phyloP scores from a whole-genome alignment of 73 alveolate genomes.

The Paramecium pentaurelia region DNA sequence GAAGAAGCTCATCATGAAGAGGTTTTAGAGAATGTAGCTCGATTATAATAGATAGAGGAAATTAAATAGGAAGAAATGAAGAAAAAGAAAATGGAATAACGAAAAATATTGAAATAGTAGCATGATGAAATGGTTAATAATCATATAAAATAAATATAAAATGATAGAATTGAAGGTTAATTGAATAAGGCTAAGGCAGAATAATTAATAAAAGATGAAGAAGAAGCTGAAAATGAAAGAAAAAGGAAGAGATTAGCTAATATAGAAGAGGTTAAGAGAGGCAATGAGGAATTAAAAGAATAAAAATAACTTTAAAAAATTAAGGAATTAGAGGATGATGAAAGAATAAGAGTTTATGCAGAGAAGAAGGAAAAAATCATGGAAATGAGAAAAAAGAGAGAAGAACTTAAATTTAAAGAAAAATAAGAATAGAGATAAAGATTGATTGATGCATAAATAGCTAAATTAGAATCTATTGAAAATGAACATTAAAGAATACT shows the following conservation, averaged over 20 bases:
- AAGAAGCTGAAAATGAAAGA: slow-evolving; percentile 76
- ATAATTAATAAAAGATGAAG: slow-evolving; percentile 55
- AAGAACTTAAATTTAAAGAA: slow-evolving; percentile 75
- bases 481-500: slow-evolving; percentile 71
- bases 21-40: slow-evolving; percentile 31
- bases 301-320: slow-evolving; percentile 51
- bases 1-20: slow-evolving; percentile 49
- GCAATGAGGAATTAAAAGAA: slow-evolving; percentile 58
- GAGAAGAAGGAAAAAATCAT: slow-evolving; percentile 77
- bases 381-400: slow-evolving; percentile 75
- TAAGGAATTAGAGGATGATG: slow-evolving; percentile 85
- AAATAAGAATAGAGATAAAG: slow-evolving; percentile 75
- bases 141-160: slow-evolving; percentile 75
- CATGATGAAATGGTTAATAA: slow-evolving; percentile 75
- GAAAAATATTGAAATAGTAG: slow-evolving; percentile 70
- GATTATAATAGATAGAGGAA: slow-evolving; percentile 70
- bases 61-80: slow-evolving; percentile 76
- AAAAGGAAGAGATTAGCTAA: slow-evolving; percentile 71
- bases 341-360: slow-evolving; percentile 81
- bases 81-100: slow-evolving; percentile 72
- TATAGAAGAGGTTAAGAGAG: slow-evolving; percentile 57
- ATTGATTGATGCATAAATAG: slow-evolving; percentile 76
- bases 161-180: slow-evolving; percentile 88
- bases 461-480: slow-evolving; percentile 59
- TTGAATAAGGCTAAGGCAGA: slow-evolving; percentile 71